These are phyloP conservation scores for Mycena galopus DNA, from an alignment of 768 basidiomycete species.

Conservation along the genomic window DNA sequence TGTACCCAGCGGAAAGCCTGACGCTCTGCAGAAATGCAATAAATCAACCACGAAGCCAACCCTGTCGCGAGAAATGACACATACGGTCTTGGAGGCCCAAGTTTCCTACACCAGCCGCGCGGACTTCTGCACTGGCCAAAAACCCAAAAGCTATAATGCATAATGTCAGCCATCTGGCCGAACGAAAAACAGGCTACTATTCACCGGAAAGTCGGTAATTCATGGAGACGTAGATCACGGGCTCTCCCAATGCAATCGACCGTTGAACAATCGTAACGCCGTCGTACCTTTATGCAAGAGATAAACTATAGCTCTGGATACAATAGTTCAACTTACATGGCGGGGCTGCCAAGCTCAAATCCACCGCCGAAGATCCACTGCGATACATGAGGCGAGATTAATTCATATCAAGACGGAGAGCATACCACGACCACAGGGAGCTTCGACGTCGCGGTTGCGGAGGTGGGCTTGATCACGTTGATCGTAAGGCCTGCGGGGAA, in stretches of 20 bases:
- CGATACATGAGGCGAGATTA: neutral
- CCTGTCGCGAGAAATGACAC: conserved; percentile 31
- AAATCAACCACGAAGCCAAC: conserved; percentile 17
- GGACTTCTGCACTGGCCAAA: conserved; percentile 58
- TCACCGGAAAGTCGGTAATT: conserved; percentile 56
- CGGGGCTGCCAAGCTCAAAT: conserved; percentile 38
- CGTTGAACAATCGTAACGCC: conserved; percentile 57
- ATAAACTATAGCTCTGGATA: neutral
- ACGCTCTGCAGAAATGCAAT: conserved; percentile 53
- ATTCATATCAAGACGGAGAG: neutral
- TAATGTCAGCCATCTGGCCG: neutral
- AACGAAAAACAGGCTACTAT: neutral
- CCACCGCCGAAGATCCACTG: conserved; percentile 64
- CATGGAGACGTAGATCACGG: conserved; percentile 65
- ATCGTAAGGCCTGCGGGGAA: conserved; percentile 53
- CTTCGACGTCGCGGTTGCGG: conserved; percentile 49
- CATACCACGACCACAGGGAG: conserved; percentile 65
- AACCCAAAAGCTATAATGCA: conserved; percentile 59
- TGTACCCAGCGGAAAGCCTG: conserved; percentile 76
- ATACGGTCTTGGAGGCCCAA: conserved; percentile 71
- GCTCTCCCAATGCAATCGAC: conserved; percentile 57
- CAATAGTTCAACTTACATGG: conserved; percentile 26
- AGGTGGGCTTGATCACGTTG: conserved; percentile 60
- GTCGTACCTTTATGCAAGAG: conserved; percentile 50
- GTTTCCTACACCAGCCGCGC: conserved; percentile 62